Evolutionary conservation across 208 protist species (phyloP).

Genomic region (Kentomonas sorsogonicus): DNA sequence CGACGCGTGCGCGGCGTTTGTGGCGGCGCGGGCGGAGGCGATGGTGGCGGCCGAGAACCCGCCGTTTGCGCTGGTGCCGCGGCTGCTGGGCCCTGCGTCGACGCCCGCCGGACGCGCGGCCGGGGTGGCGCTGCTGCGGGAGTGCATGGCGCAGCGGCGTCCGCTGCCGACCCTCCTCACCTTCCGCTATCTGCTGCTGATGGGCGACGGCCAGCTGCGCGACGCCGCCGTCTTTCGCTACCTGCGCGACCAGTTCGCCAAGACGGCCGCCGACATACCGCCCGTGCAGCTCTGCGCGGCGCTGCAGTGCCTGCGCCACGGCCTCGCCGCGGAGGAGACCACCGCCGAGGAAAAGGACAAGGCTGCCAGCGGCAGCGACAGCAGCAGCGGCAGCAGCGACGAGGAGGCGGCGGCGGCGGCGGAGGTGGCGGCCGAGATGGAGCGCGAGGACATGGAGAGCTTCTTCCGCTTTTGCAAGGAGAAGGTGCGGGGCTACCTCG

Average conservation of each 20-base stretch:
- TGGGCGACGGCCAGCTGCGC: conserved; percentile 47
- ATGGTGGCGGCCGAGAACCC: conserved; percentile 24
- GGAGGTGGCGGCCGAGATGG: conserved; percentile 16
- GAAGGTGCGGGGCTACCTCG: conserved; percentile 33
- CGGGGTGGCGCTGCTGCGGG: conserved; percentile 45
- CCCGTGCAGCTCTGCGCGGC: conserved; percentile 73
- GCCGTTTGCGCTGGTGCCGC: conserved; percentile 26
- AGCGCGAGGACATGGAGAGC: conserved; percentile 26
- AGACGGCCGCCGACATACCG: conserved; percentile 65
- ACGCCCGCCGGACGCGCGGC: conserved; percentile 25
- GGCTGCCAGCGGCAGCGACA: background rate
- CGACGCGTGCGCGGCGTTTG: conserved; percentile 12
- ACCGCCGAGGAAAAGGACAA: conserved; percentile 8
- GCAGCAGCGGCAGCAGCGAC: background rate
- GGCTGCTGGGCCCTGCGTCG: conserved; percentile 31
- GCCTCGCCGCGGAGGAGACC: background rate
- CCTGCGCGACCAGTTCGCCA: conserved; percentile 62
- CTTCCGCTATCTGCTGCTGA: conserved; percentile 64
- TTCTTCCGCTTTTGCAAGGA: conserved; percentile 57
- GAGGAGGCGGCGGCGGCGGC: background rate
- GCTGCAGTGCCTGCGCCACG: conserved; percentile 54
- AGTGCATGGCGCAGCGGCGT: conserved; percentile 47
- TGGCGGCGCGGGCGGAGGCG: conserved; percentile 15
- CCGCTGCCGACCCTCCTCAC: conserved; percentile 59
- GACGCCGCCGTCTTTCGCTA: conserved; percentile 43